Evolutionary conservation across 2,329 filamentous ascomycete species (phyloP), one percentile per base, ranked within the genome.

Genomic region (Trichoderma oligosporum): DNA sequence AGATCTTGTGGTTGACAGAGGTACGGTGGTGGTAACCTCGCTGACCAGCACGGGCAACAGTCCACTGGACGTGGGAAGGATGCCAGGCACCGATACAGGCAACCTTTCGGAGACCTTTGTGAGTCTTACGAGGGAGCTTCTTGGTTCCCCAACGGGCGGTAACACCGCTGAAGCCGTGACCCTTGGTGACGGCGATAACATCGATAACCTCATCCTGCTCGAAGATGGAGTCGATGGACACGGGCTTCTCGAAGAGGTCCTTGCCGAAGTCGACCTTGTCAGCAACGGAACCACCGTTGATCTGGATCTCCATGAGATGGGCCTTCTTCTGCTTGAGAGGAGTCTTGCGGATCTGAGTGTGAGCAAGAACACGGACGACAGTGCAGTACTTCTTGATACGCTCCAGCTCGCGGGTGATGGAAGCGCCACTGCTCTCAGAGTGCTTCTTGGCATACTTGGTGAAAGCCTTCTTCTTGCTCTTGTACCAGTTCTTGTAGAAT

Each of bases 401-500:
- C 88, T 97, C 94, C 75, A 99, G 87, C 81, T 99, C 94, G 76
- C 90, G 89, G 78, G 89, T 91, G 83, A 97, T 88, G 73, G 90
- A 91, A 70, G 89, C 82, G 73, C 91, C 92, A 80, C 79, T 89
- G 82, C 81, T 87, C 84, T 97, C 93, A 65, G 93, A 91, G 88
- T 97, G 91, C 87, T 96, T 93, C 91, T 97, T 99, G 84, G 94
- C 91, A 82, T 99, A 99, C 85, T 96, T 97, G 85, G 94, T 99
- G 85, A 99, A 99, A 64, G 94, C 94, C 93, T 99, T 99, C 91
- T 97, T 97, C 92, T 99, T 99, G 86, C 87, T 91, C 89, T 96
- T 96, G 89, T 99, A 99, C 94, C 94, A 99, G 89, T 99, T 99
- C 91, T 97, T 97, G 90, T 99, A 99, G 91, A 99, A 99, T 76